Evolutionary conservation across 2,329 filamentous ascomycete species (phyloP), one percentile per base, ranked within the genome.

Genomic region (Epichloe sibirici): DNA sequence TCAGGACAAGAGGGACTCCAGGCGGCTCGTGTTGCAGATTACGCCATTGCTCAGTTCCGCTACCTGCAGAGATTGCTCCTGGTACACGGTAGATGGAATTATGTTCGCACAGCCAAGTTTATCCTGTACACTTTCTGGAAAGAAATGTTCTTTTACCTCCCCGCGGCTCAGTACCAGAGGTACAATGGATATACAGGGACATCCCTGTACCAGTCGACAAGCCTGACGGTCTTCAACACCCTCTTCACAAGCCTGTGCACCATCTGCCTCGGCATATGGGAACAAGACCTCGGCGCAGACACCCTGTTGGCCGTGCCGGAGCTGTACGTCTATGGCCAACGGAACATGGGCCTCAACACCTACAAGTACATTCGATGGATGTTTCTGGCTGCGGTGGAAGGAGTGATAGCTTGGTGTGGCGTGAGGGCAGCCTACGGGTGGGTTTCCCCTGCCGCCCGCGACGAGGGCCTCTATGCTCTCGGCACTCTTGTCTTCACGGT

Each of bases 41-140:
- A 94, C 65, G 86, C 88, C 3, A 91, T 96, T 57, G 90, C 87
- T 0, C 89, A 95, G 65, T 96, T 96, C 65, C 77, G 89, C 11
- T 96, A 95, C 69, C 69, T 96, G n/a, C 81, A 90, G 56, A 86
- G 88, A 51, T 72, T 95, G 7, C 74, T 95, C 4, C 77, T 95
- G 3, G 88, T 95, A 1, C 89, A 95, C 63, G 89, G 89, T 0
- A 77, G 88, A 9, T 95, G 89, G 89, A 94, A 94, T 67, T 95
- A 96, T 58, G 78, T 91, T 31, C 80, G 89, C 15, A 90, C 87
- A 0, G 88, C 86, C 69, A 91, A 91, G 64, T 96, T 95, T 65
- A 89, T 90, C 2, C 76, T 95, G 4, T 83, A 83, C 51, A 96
- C 90, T 0, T 95, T 95, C 66, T 96, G 90, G 90, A 96, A 96